Evolutionary conservation across 2,329 filamentous ascomycete species (phyloP), one percentile per base, ranked within the genome.

Genomic region (Colletotrichum aenigma): DNA sequence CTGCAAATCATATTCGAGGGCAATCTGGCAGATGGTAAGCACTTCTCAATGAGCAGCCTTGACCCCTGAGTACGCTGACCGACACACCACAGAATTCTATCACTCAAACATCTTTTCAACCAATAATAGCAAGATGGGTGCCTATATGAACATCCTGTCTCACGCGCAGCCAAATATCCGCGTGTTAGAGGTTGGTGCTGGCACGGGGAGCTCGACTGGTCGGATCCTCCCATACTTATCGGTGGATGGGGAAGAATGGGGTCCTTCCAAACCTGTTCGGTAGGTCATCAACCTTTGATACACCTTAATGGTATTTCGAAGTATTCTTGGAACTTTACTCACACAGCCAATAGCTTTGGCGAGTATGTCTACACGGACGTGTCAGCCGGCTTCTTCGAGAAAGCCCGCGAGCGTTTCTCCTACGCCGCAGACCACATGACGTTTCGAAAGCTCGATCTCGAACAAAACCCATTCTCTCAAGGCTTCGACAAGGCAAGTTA

Each of bases 311-410:
- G 10, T 28, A 58, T 16, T 30, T 18, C 5, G 6, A 28, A 30
- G 15, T 16, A 9, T 5, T 62, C 10, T n/a, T 1, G 24, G 16
- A 34, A 4, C 12, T n/a, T 48, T 4, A 12, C 12, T 48, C 5
- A 52, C 28, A 65, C 13, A 24, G 70, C 32, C 26, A 74, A 24
- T 8, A 66, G 48, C 6, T 43, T 66, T 78, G 80, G 13, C 12
- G 68, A 74, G 5, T 89, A 88, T 66, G 85, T 83, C 5, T 89
- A 83, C 78, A 89, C 88, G 0, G 87, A 89, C 71, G 84, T 88
- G 15, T 85, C 85, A 1, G 71, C 84, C 4, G 83, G 82, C 6
- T 87, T 87, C 79, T 88, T 89, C 62, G 81, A 84, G 10, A 77
- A 80, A 2, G 85, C 83, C 0, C 77, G 81, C 64, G 78, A 81